These are phyloP conservation scores for Leccinellum luteum DNA, from an alignment of 768 basidiomycete genomes.

Conservation along the genomic window DNA sequence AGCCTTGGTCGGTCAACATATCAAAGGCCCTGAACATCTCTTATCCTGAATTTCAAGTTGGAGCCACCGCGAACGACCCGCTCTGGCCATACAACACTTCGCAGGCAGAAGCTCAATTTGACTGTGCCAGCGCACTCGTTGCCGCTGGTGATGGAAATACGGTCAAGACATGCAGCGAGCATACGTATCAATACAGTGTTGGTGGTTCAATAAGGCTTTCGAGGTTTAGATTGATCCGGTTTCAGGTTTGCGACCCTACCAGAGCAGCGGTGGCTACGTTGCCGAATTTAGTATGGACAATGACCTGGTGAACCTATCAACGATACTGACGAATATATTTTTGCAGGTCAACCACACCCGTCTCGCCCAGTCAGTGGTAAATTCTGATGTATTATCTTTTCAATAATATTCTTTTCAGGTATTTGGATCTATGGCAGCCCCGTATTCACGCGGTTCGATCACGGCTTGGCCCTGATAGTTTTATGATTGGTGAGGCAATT, in stretches of 20 bases:
- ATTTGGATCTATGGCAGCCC: slow-evolving; percentile 55
- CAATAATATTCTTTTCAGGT: slow-evolving; percentile 30
- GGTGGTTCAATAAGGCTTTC: slow-evolving; percentile 10
- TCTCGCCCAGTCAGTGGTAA: slow-evolving; percentile 39
- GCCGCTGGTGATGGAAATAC: slow-evolving; percentile 41
- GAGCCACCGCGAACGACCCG: slow-evolving; percentile 49
- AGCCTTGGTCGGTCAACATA: slow-evolving; percentile 52
- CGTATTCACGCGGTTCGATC: slow-evolving; percentile 46
- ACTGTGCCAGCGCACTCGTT: slow-evolving; percentile 48
- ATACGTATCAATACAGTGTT: slow-evolving; percentile 54
- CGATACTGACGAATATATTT: neutral
- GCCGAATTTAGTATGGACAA: neutral
- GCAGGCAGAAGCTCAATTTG: slow-evolving; percentile 34
- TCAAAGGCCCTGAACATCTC: slow-evolving; percentile 37
- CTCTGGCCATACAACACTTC: slow-evolving; percentile 48
- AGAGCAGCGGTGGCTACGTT: neutral
- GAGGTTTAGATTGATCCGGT: neutral
- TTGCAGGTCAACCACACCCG: slow-evolving; percentile 52
- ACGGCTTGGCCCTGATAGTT: slow-evolving; percentile 46
- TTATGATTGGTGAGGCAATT: slow-evolving; percentile 40
- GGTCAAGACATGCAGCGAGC: slow-evolving; percentile 50
- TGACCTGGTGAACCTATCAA: neutral
- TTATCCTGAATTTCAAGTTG: slow-evolving; percentile 46
- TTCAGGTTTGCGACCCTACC: neutral
- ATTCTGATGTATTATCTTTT: neutral